Conservation (phyloP, 1,139 yeast species). For the Geotrichum candidum region DNA sequence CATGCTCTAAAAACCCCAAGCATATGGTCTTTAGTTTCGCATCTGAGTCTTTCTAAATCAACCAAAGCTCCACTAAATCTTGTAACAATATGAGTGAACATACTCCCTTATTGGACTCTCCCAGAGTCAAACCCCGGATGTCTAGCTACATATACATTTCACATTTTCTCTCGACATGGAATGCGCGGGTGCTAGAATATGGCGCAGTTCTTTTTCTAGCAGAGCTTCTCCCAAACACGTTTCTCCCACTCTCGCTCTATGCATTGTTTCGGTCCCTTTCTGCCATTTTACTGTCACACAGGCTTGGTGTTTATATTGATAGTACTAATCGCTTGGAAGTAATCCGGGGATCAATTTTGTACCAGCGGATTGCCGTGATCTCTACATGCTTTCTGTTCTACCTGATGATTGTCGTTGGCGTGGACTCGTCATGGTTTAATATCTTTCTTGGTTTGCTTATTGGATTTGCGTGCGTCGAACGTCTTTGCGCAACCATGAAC, state of each 20-base stretch:
- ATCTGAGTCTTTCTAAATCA: too few relatives aligned
- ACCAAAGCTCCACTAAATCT: background rate
- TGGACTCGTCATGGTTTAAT: slow-evolving; percentile 6
- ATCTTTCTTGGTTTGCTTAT: slow-evolving; percentile 24
- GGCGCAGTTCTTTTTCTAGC: slow-evolving; percentile 35
- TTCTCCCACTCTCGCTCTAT: slow-evolving; percentile 34
- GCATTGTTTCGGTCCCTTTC: slow-evolving; percentile 31
- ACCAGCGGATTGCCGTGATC: slow-evolving; percentile 34
- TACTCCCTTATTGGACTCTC: background rate
- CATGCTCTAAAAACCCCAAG: too few relatives aligned
- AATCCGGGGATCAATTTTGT: slow-evolving; percentile 32
- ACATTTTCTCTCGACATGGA: slow-evolving; percentile 36
- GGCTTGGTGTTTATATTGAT: slow-evolving; percentile 30
- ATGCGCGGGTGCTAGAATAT: slow-evolving; percentile 35
- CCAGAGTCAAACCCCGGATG: background rate
- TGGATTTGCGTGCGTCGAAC: slow-evolving; percentile 35
- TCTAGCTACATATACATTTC: slow-evolving; percentile 27
- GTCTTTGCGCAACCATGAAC: slow-evolving; percentile 35
- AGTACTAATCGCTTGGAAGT: slow-evolving; percentile 28
- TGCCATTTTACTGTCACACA: slow-evolving; percentile 30
- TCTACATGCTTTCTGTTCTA: slow-evolving; percentile 27
- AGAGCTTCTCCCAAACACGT: slow-evolving; percentile 30
- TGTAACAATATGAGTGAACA: slow-evolving; percentile 37
- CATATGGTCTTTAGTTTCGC: too few relatives aligned
- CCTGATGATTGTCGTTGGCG: slow-evolving; percentile 13